Conservation (phyloP, 257 asterid species). For the Paulownia fortunei region DNA sequence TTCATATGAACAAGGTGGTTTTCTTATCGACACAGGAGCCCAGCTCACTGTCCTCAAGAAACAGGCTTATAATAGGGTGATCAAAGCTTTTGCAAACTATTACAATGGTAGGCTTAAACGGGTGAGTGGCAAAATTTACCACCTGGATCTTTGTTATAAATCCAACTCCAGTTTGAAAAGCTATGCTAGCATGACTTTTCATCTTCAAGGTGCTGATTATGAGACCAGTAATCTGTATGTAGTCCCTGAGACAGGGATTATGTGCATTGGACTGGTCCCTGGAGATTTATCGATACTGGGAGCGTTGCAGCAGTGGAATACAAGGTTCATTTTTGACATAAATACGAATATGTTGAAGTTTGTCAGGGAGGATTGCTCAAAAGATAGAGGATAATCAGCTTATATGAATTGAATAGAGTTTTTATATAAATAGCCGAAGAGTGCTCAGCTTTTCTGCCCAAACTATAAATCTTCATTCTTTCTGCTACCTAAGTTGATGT, state of each 20-base stretch:
- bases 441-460: neutral
- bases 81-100: neutral
- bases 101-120: neutral
- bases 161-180: neutral
- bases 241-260: neutral
- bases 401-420: neutral
- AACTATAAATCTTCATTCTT: neutral
- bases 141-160: constrained; percentile 27
- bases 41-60: constrained; percentile 13
- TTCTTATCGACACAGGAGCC: constrained; percentile 29
- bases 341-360: constrained; percentile 12
- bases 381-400: neutral
- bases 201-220: constrained; percentile 32
- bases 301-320: constrained; percentile 27
- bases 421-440: neutral
- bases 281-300: constrained; percentile 25
- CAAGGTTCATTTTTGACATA: constrained; percentile 28
- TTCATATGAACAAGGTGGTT: constrained; percentile 18
- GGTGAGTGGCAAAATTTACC: neutral
- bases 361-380: constrained; percentile 19
- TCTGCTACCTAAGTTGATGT: no score
- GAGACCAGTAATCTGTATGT: neutral
- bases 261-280: constrained; percentile 25
- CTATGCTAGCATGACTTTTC: constrained; percentile 29
- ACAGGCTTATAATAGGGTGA: constrained; percentile 25